These are phyloP conservation scores for Silene coronaria DNA, from an alignment of 179 eudicot genomes.

Conservation along the genomic window DNA sequence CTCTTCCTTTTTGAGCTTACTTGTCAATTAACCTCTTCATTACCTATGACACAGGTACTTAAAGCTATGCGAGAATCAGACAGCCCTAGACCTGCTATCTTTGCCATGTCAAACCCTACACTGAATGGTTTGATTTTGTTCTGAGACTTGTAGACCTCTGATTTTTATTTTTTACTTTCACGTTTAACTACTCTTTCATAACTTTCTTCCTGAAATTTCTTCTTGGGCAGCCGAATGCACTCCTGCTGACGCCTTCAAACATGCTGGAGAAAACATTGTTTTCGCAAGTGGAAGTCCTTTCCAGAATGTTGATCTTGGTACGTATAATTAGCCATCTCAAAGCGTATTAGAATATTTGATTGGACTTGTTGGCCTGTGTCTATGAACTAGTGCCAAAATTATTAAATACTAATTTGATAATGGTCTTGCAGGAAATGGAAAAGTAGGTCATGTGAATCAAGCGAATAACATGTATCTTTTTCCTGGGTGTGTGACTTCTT, in stretches of 20 bases:
- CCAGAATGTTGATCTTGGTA: slow-evolving; percentile 84
- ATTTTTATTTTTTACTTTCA: neutral
- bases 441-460: slow-evolving; percentile 93
- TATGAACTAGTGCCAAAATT: neutral
- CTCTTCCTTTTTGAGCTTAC: slow-evolving; percentile 1
- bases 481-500: slow-evolving; percentile 67
- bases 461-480: slow-evolving; percentile 98
- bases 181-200: slow-evolving; percentile 5
- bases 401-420: neutral
- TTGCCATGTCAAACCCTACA: slow-evolving; percentile 99
- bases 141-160: neutral
- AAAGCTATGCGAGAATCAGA: slow-evolving; percentile 93
- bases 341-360: neutral
- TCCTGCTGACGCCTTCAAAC: slow-evolving; percentile 83
- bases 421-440: slow-evolving; percentile 70
- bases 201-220: neutral
- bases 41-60: slow-evolving; percentile 51
- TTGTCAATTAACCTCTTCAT: neutral
- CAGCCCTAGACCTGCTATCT: slow-evolving; percentile 80
- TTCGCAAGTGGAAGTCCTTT: slow-evolving; percentile 99
- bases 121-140: slow-evolving; percentile 56
- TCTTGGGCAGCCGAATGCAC: slow-evolving; percentile 85
- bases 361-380: slow-evolving; percentile 8
- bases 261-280: slow-evolving; percentile 90
- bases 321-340: slow-evolving; percentile 15